phyloP scores from a whole-genome alignment of 768 basidiomycete genomes.

The Rhizopogon roseolus region DNA sequence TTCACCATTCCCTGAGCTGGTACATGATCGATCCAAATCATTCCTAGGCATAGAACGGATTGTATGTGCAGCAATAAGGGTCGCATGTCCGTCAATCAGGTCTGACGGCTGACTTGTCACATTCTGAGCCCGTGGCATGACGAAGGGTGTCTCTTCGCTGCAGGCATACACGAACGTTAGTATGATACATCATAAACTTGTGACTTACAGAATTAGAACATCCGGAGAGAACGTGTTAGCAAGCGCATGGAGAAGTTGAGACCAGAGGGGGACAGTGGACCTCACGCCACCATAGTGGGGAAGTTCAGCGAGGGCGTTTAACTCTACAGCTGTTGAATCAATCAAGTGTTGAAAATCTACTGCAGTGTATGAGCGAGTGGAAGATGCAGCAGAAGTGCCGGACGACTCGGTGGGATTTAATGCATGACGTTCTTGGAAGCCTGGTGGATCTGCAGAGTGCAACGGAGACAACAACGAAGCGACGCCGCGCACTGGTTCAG shows the following conservation, averaged over 20 bases:
- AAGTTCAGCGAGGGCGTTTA: not conserved
- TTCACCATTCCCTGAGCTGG: too few species aligned
- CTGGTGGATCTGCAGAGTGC: not conserved
- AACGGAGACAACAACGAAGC: not conserved
- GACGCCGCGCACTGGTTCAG: not conserved
- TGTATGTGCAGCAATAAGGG: not conserved
- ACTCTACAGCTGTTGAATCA: not conserved
- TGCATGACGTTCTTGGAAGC: not conserved
- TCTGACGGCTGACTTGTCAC: not conserved
- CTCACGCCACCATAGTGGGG: not conserved
- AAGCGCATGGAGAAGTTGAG: too few species aligned
- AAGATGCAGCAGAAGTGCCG: not conserved
- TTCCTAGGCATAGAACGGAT: not conserved
- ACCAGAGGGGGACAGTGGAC: too few species aligned
- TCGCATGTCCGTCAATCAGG: not conserved
- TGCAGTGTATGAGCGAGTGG: not conserved
- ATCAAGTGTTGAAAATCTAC: not conserved
- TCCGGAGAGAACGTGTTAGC: too few species aligned
- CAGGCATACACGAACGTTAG: not conserved
- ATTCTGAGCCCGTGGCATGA: not conserved
- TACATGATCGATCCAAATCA: not conserved
- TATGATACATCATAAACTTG: too few species aligned
- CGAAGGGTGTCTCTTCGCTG: not conserved
- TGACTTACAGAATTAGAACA: too few species aligned
- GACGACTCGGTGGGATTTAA: not conserved